Evolutionary conservation across 495 filamentous ascomycete species (phyloP).

Genomic region (Lophium mytilinum): DNA sequence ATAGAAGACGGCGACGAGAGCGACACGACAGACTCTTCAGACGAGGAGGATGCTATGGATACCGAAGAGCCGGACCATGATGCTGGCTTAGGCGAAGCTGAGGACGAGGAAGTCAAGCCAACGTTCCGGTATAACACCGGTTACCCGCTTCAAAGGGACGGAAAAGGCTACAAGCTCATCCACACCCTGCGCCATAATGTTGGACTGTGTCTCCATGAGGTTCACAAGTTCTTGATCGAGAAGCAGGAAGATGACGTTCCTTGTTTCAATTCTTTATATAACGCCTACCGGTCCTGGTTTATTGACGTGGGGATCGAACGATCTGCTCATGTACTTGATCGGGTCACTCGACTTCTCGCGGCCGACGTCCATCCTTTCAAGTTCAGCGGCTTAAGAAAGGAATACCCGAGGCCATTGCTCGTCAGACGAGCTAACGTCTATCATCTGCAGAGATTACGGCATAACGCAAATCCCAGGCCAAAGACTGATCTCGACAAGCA

Average conservation of each 20-base stretch:
- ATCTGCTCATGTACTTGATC: conserved; percentile 86
- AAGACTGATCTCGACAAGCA: conserved; percentile 77
- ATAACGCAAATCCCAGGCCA: conserved; percentile 80
- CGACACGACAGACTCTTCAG: conserved; percentile 18
- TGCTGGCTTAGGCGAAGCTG: conserved; percentile 56
- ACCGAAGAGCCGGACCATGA: conserved; percentile 40
- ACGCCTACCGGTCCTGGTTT: conserved; percentile 91
- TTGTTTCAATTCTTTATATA: conserved; percentile 88
- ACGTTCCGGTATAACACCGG: conserved; percentile 80
- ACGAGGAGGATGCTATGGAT: conserved; percentile 43
- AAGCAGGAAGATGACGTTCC: conserved; percentile 93
- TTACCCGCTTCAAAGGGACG: conserved; percentile 62
- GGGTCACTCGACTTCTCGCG: conserved; percentile 69
- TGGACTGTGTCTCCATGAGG: conserved; percentile 70
- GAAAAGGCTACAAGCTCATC: conserved; percentile 59
- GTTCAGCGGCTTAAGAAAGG: conserved; percentile 82
- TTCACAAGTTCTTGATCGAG: conserved; percentile 72
- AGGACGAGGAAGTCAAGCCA: conserved; percentile 74
- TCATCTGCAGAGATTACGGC: conserved; percentile 83
- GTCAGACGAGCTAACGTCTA: conserved; percentile 88
- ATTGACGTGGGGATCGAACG: conserved; percentile 94
- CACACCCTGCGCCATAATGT: conserved; percentile 72
- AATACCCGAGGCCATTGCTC: conserved; percentile 83
- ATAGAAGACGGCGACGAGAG: conserved; percentile 32
- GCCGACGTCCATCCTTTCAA: conserved; percentile 89